These are phyloP conservation scores for Microbotryum silenes-acaulis DNA, from an alignment of 1,284 basidiomycete species.

Conservation along the genomic window DNA sequence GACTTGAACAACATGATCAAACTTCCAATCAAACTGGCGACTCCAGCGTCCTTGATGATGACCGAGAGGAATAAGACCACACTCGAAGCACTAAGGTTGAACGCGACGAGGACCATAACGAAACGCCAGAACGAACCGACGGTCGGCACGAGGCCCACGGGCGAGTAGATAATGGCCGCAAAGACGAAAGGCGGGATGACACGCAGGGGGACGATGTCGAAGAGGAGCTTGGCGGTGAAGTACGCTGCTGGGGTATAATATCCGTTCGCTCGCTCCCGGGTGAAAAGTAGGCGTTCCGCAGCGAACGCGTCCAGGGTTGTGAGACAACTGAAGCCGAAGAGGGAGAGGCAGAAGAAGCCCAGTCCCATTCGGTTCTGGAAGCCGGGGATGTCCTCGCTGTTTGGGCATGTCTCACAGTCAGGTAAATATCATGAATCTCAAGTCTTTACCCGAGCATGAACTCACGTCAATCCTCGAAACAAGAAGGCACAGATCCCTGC, in stretches of 20 bases:
- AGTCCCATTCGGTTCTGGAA: constrained; percentile 83
- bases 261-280: constrained; percentile 91
- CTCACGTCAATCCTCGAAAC: constrained; percentile 65
- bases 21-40: constrained; percentile 88
- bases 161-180: constrained; percentile 84
- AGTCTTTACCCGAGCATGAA: constrained; percentile 20
- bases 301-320: constrained; percentile 88
- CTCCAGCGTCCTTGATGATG: constrained; percentile 70
- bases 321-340: constrained; percentile 93
- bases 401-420: constrained; percentile 13
- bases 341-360: constrained; percentile 90
- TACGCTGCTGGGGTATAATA: constrained; percentile 95
- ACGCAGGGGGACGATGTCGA: constrained; percentile 88
- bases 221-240: constrained; percentile 90
- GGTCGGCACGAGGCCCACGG: constrained; percentile 86
- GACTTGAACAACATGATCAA: constrained; percentile 97
- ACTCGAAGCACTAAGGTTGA: constrained; percentile 88
- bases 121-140: constrained; percentile 94
- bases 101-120: constrained; percentile 83
- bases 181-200: constrained; percentile 90
- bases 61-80: constrained; percentile 86
- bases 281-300: constrained; percentile 88
- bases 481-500: constrained; percentile 72
- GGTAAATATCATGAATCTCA: constrained; percentile 13
- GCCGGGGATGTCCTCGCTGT: constrained; percentile 79